Conservation (phyloP, 768 basidiomycete genomes). For the Ramaria sp. region DNA sequence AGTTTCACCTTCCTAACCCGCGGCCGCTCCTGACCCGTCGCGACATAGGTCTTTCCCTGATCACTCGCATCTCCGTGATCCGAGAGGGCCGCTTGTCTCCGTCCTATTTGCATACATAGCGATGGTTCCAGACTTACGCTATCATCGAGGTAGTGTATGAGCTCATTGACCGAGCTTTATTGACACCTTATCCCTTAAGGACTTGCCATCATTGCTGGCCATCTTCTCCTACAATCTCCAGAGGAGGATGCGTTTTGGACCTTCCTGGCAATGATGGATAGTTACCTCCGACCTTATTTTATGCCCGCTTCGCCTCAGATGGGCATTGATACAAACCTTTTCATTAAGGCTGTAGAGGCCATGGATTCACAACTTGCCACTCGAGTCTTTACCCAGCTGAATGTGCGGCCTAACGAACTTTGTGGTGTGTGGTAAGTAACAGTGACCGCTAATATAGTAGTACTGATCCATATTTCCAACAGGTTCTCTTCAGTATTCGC, state of each 20-base stretch:
- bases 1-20: background rate
- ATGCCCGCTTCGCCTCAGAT: slow-evolving; percentile 47
- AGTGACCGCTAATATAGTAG: background rate
- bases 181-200: slow-evolving; percentile 29
- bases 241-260: slow-evolving; percentile 92
- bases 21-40: background rate
- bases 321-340: slow-evolving; percentile 67
- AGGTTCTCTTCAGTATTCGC: slow-evolving; percentile 74
- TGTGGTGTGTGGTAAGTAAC: slow-evolving; percentile 52
- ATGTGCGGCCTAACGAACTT: slow-evolving; percentile 43
- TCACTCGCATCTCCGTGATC: slow-evolving; percentile 46
- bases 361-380: slow-evolving; percentile 51
- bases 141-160: slow-evolving; percentile 40
- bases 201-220: slow-evolving; percentile 58
- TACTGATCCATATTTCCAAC: background rate
- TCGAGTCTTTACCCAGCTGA: slow-evolving; percentile 56
- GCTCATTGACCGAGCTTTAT: background rate
- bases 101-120: slow-evolving; percentile 62
- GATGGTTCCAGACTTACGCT: slow-evolving; percentile 79
- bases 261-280: slow-evolving; percentile 79
- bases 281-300: slow-evolving; percentile 72
- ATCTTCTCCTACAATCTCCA: slow-evolving; percentile 61
- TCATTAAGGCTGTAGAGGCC: slow-evolving; percentile 56
- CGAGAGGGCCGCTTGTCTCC: slow-evolving; percentile 44
- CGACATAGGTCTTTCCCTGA: slow-evolving; percentile 33